Conservation (phyloP, 106 monocot genomes). For the Platanthera guangdongensis region DNA sequence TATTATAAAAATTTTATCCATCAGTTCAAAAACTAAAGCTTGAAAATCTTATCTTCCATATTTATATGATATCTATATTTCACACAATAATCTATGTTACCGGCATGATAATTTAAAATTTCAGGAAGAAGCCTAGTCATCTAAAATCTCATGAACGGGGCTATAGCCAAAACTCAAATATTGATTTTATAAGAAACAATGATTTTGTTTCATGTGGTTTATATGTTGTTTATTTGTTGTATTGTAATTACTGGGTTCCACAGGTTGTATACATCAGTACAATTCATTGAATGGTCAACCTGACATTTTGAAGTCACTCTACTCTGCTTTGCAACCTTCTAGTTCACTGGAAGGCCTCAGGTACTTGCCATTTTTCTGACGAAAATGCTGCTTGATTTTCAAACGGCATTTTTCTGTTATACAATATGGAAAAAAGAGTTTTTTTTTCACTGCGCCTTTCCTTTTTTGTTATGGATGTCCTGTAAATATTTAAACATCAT, state of each 20-base stretch:
- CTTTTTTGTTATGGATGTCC: neutral
- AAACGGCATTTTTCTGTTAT: neutral
- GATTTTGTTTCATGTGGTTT: neutral
- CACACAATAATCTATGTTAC: too few relatives aligned
- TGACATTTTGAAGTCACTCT: slow-evolving; percentile 83
- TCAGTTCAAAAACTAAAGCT: too few relatives aligned
- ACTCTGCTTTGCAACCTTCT: slow-evolving; percentile 81
- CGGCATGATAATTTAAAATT: too few relatives aligned
- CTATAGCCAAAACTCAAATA: neutral
- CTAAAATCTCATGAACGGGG: neutral
- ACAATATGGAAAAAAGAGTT: too few relatives aligned
- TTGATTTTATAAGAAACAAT: neutral
- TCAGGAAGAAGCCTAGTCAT: neutral
- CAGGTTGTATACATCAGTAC: slow-evolving; percentile 86
- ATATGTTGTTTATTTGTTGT: neutral
- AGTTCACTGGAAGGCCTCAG: slow-evolving; percentile 73
- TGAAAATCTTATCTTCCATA: too few relatives aligned
- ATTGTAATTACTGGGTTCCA: neutral
- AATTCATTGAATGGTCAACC: slow-evolving; percentile 88
- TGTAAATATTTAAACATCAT: neutral
- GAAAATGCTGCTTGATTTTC: neutral
- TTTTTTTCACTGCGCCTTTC: neutral
- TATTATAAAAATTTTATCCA: too few relatives aligned
- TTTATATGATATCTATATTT: too few relatives aligned
- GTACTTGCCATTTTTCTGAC: slow-evolving; percentile 14